These are phyloP conservation scores for Silybum marianum DNA, from an alignment of 129 eudicot genomes.

Conservation along the genomic window DNA sequence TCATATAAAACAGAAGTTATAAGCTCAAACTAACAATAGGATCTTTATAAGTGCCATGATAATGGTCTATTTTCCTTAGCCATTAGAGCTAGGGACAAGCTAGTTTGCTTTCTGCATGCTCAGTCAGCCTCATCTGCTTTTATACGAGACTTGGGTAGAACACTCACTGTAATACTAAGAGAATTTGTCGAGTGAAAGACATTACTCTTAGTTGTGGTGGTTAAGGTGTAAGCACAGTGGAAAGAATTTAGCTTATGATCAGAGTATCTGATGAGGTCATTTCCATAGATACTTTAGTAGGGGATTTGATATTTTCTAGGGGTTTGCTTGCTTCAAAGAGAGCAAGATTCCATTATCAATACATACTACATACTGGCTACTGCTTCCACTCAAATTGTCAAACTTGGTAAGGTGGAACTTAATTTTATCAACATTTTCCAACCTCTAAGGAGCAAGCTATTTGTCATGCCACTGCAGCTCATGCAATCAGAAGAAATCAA, in stretches of 20 bases:
- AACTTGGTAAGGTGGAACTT: background rate
- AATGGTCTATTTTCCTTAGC: background rate
- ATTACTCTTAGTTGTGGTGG: background rate
- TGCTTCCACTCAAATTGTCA: background rate
- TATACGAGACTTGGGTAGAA: background rate
- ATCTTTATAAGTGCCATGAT: background rate
- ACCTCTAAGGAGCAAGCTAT: too few relatives aligned
- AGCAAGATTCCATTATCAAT: background rate
- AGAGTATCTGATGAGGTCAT: background rate
- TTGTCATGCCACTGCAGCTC: too few relatives aligned
- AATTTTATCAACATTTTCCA: background rate
- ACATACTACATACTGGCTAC: background rate
- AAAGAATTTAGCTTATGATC: background rate
- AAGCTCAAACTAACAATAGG: conserved; percentile 14
- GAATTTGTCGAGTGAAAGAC: background rate
- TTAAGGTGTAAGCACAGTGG: background rate
- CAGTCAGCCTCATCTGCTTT: background rate
- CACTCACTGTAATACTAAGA: background rate
- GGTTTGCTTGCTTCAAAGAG: too few relatives aligned
- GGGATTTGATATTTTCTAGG: background rate
- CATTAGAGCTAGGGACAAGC: background rate
- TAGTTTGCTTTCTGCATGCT: conserved; percentile 5
- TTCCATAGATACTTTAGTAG: background rate
- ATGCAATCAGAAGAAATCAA: too few relatives aligned
- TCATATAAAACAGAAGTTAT: conserved; percentile 8